Percentiles rank a stretch among this genome's conserved stretches.
Conservation (phyloP, 2,329 filamentous ascomycete species). For the Fusarium siculi region DNA sequence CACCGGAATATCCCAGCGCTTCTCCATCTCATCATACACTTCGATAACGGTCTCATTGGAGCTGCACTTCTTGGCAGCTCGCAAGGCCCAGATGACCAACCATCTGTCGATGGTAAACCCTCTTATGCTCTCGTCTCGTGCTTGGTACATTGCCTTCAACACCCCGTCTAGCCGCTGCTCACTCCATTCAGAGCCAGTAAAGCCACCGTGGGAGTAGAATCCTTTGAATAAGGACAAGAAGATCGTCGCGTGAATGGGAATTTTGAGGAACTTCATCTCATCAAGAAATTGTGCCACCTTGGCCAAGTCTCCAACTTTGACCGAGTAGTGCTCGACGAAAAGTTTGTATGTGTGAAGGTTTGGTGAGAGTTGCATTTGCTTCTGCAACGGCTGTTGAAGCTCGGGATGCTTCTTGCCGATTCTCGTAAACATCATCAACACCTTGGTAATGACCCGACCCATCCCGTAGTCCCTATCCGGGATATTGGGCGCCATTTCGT, state of each 20-base stretch:
- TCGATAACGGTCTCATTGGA: slow-evolving; percentile 61
- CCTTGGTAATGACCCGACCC: slow-evolving; percentile 62
- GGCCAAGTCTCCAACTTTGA: slow-evolving; percentile 74
- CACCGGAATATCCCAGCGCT: slow-evolving; percentile 58
- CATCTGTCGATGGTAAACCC: slow-evolving; percentile 66
- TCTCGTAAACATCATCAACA: slow-evolving; percentile 67
- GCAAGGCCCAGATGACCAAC: slow-evolving; percentile 69
- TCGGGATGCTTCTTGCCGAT: slow-evolving; percentile 66
- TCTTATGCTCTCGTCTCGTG: slow-evolving; percentile 59
- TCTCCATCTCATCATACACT: slow-evolving; percentile 62
- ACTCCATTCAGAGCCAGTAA: slow-evolving; percentile 76
- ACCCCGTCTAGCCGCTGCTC: slow-evolving; percentile 73
- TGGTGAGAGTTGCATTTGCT: slow-evolving; percentile 73
- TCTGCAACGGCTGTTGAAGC: slow-evolving; percentile 66
- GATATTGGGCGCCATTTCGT: slow-evolving; percentile 53
- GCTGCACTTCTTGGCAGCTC: slow-evolving; percentile 72
- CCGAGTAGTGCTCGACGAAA: slow-evolving; percentile 79
- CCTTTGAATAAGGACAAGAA: slow-evolving; percentile 86
- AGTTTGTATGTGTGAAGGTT: slow-evolving; percentile 83
- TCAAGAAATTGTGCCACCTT: slow-evolving; percentile 76
- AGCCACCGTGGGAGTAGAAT: slow-evolving; percentile 78
- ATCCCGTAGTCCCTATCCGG: slow-evolving; percentile 59
- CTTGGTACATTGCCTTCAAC: slow-evolving; percentile 71
- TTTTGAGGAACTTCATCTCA: slow-evolving; percentile 79
- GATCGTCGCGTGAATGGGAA: slow-evolving; percentile 78